phyloP scores from a whole-genome alignment of 148 eudicot genomes.

The Bassia scoparia region DNA sequence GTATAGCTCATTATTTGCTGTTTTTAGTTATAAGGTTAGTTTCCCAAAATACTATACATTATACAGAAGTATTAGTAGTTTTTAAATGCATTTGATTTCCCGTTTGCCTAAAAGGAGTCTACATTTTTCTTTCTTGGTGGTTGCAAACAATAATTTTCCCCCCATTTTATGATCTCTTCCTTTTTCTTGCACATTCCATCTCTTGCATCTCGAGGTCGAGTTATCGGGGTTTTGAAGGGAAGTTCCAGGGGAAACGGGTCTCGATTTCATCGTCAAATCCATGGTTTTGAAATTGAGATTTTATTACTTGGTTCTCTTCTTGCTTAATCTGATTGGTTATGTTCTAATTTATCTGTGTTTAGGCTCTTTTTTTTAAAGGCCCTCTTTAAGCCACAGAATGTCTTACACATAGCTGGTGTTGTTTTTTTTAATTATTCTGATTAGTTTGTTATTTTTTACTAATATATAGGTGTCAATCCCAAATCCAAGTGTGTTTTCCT shows the following conservation, averaged over 20 bases:
- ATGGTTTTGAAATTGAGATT: background rate
- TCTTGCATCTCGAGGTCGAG: slow-evolving; percentile 47
- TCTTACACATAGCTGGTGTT: background rate
- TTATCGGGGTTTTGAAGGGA: slow-evolving; percentile 25
- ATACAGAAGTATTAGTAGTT: slow-evolving; percentile 18
- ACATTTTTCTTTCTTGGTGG: slow-evolving; percentile 29
- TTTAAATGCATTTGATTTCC: slow-evolving; percentile 29
- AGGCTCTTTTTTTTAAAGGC: slow-evolving; percentile 22
- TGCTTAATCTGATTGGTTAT: slow-evolving; percentile 24
- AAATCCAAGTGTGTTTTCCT: background rate
- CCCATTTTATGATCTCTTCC: slow-evolving; percentile 10
- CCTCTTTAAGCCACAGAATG: slow-evolving; percentile 19
- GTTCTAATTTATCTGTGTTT: slow-evolving; percentile 30
- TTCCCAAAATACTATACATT: slow-evolving; percentile 14
- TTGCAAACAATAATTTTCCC: background rate
- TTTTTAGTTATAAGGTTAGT: slow-evolving; percentile 20
- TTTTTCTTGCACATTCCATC: slow-evolving; percentile 25
- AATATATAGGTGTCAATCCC: slow-evolving; percentile 20
- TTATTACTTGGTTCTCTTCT: slow-evolving; percentile 11
- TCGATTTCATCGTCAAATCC: slow-evolving; percentile 3
- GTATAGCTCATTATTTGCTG: slow-evolving; percentile 17
- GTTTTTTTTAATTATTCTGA: too few species aligned
- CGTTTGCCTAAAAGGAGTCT: slow-evolving; percentile 26
- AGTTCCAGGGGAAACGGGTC: slow-evolving; percentile 21
- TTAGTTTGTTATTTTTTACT: slow-evolving; percentile 14